These are phyloP conservation scores for Musa balbisiana DNA, from an alignment of 202 grass and related monocot species.

Conservation along the genomic window DNA sequence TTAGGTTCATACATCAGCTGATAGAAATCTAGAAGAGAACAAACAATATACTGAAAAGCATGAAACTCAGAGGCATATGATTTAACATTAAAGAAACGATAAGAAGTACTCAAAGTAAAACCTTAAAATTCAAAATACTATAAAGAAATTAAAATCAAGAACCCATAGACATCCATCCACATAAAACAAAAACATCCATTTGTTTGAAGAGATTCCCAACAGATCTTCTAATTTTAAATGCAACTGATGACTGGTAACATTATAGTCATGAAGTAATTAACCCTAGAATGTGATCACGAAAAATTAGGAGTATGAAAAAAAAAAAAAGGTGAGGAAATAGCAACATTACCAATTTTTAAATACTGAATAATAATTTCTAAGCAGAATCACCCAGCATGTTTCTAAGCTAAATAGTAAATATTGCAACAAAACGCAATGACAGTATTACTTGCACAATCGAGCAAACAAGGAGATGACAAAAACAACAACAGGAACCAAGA, in stretches of 20 bases:
- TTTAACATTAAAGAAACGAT: too few relatives aligned
- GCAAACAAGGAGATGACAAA: not conserved
- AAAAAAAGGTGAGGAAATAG: not conserved
- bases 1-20: too few relatives aligned
- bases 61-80: too few relatives aligned
- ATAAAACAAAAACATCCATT: not conserved
- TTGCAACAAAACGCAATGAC: too few relatives aligned
- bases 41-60: too few relatives aligned
- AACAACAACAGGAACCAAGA: constrained; percentile 21
- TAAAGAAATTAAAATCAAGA: too few relatives aligned
- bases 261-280: not conserved
- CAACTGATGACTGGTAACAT: not conserved
- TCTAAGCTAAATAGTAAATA: not conserved
- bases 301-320: not conserved
- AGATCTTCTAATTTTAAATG: too few relatives aligned
- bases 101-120: too few relatives aligned
- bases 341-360: not conserved
- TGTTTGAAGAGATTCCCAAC: not conserved
- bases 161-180: not conserved
- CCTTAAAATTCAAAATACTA: too few relatives aligned
- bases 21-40: too few relatives aligned
- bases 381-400: not conserved
- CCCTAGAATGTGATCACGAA: not conserved
- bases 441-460: not conserved
- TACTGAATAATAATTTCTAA: not conserved